Percentiles rank a stretch among this genome's conserved stretches.
phyloP scores from a whole-genome alignment of 306 rosid genomes.

The Medicago ruthenica region DNA sequence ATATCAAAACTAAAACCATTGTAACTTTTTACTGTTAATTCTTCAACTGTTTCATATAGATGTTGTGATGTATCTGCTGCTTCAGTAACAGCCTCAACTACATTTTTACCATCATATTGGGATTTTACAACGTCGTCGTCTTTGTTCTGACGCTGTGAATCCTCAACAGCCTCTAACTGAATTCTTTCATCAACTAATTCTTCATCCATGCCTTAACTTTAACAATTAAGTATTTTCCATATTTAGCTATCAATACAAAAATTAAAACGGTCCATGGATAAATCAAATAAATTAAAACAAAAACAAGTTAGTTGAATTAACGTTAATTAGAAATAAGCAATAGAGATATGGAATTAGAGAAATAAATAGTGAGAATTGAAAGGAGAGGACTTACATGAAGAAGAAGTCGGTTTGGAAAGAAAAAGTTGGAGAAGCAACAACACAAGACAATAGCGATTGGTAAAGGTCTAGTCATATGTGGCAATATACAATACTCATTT shows the following conservation, averaged over 20 bases:
- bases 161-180: slow-evolving; percentile 53
- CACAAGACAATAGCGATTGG: background rate
- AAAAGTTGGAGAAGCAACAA: background rate
- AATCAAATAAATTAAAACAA: slow-evolving; percentile 17
- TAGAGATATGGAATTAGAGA: background rate
- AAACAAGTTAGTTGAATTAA: slow-evolving; percentile 1
- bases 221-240: slow-evolving; percentile 48
- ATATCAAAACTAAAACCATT: slow-evolving; percentile 63
- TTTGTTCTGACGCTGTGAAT: slow-evolving; percentile 57
- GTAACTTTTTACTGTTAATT: slow-evolving; percentile 62
- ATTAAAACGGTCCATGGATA: slow-evolving; percentile 36
- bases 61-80: slow-evolving; percentile 50
- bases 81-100: slow-evolving; percentile 41
- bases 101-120: slow-evolving; percentile 55
- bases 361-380: background rate
- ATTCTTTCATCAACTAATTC: slow-evolving; percentile 60
- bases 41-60: slow-evolving; percentile 61
- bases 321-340: background rate
- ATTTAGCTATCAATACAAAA: slow-evolving; percentile 32
- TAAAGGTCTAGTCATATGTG: background rate
- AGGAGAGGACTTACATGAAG: background rate
- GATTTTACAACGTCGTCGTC: slow-evolving; percentile 58
- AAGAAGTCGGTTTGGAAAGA: background rate
- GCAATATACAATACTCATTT: background rate
- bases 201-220: slow-evolving; percentile 63